Percentiles rank a stretch among this genome's conserved stretches.
Evolutionary conservation across 257 asterid species (phyloP).

Genomic region (Nicotiana tabacum): DNA sequence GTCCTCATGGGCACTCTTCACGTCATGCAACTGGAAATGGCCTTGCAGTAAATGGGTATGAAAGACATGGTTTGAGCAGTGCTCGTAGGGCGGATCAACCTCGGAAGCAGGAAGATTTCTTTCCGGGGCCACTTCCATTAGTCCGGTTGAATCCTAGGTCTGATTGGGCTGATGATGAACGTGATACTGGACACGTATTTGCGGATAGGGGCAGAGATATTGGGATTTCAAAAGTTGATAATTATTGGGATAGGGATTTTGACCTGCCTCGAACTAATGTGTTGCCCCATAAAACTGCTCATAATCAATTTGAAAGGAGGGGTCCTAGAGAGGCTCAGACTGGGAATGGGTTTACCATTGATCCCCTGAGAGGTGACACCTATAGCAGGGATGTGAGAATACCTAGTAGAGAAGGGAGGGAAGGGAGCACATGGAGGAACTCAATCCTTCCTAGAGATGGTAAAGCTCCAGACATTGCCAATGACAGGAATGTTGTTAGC

Average conservation of each 20-base stretch:
- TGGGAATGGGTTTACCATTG: constrained; percentile 49
- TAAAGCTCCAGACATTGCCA: constrained; percentile 32
- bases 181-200: constrained; percentile 82
- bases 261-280: constrained; percentile 65
- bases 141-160: constrained; percentile 79
- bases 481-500: constrained; percentile 30
- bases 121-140: constrained; percentile 71
- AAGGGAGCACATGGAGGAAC: constrained; percentile 55
- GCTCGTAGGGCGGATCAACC: constrained; percentile 25
- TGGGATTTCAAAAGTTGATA: constrained; percentile 56
- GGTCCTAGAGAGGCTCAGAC: constrained; percentile 57
- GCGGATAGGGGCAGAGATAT: constrained; percentile 56
- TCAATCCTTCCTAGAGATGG: constrained; percentile 41
- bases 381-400: constrained; percentile 44
- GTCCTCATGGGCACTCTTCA: constrained; percentile 39
- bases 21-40: constrained; percentile 32
- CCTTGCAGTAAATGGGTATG: constrained; percentile 37
- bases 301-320: constrained; percentile 49
- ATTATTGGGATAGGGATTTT: constrained; percentile 75
- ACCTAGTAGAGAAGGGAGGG: constrained; percentile 55
- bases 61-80: constrained; percentile 31
- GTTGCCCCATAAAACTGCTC: constrained; percentile 54
- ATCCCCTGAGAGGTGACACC: constrained; percentile 46
- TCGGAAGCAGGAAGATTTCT: constrained; percentile 51
- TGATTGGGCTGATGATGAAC: constrained; percentile 99